These are phyloP conservation scores for Apostasia shenzhenica DNA, from an alignment of 106 monocot species.

Conservation along the genomic window DNA sequence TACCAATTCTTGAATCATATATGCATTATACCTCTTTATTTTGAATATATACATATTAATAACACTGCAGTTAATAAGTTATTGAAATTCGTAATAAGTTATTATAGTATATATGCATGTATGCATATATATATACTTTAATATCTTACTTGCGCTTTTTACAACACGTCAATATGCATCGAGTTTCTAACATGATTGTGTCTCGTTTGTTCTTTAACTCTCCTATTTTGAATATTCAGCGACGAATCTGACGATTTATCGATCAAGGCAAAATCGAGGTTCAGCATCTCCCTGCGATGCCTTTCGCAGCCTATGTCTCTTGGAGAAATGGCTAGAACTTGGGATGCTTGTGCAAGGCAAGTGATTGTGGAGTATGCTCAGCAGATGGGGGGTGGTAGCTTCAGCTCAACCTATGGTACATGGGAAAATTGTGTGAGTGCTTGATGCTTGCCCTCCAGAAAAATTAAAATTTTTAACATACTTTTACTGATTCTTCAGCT, in stretches of 20 bases:
- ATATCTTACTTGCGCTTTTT: background rate
- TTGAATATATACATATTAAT: no score
- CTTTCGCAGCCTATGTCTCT: slow-evolving; percentile 59
- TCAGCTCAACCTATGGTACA: slow-evolving; percentile 52
- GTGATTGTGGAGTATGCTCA: slow-evolving; percentile 64
- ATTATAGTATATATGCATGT: no score
- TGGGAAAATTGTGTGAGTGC: slow-evolving; percentile 49
- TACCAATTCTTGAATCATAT: no score
- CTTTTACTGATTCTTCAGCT: no score
- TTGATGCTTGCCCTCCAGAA: slow-evolving; percentile 1
- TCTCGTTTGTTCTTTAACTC: background rate
- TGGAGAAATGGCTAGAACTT: slow-evolving; percentile 52
- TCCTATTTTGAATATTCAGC: slow-evolving; percentile 11
- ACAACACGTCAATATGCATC: background rate
- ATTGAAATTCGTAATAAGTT: no score
- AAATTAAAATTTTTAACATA: no score
- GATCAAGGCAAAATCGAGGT: slow-evolving; percentile 47
- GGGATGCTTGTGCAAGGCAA: slow-evolving; percentile 54
- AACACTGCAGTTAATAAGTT: no score
- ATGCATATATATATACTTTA: background rate
- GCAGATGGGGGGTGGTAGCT: slow-evolving; percentile 58
- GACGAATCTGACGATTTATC: slow-evolving; percentile 54
- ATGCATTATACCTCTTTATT: no score
- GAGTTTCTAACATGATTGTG: background rate
- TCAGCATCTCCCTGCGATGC: slow-evolving; percentile 36